These are phyloP conservation scores for Guadua angustifolia DNA, from an alignment of 176 grass and related monocot species.

Conservation along the genomic window DNA sequence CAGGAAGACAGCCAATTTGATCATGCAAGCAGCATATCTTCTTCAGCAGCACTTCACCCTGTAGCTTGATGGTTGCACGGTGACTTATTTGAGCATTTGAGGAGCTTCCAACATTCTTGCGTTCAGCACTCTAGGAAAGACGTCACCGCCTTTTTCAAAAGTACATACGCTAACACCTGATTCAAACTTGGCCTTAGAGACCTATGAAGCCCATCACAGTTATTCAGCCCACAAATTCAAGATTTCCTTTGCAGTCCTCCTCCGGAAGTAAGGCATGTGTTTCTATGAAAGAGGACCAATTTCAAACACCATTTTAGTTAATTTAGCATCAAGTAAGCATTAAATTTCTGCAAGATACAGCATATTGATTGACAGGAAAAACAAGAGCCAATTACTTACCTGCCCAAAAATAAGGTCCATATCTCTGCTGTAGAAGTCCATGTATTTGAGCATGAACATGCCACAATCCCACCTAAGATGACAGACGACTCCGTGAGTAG, in stretches of 20 bases:
- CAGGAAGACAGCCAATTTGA: not conserved
- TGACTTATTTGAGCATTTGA: not conserved
- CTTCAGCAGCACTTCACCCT: not conserved
- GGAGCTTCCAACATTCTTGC: not conserved
- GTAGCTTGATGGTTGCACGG: slow-evolving; percentile 12
- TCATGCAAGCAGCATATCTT: not conserved
- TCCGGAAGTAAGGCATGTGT: slow-evolving; percentile 81
- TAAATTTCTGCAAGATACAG: slow-evolving; percentile 17
- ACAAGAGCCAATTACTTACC: slow-evolving; percentile 38
- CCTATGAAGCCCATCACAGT: slow-evolving; percentile 18
- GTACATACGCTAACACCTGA: not conserved
- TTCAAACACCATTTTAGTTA: slow-evolving; percentile 34
- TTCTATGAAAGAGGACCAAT: slow-evolving; percentile 55
- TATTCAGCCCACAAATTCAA: slow-evolving; percentile 67
- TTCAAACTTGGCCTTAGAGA: slow-evolving; percentile 2
- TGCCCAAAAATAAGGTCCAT: slow-evolving; percentile 70
- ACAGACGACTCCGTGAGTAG: not conserved
- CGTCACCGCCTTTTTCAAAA: not conserved
- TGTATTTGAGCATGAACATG: slow-evolving; percentile 98
- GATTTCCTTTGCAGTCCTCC: slow-evolving; percentile 78
- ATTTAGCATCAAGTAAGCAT: slow-evolving; percentile 17
- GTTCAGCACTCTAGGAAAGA: slow-evolving; percentile 4
- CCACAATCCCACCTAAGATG: slow-evolving; percentile 78
- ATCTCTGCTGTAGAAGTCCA: slow-evolving; percentile 90
- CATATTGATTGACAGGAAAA: slow-evolving; percentile 3